phyloP scores from a whole-genome alignment of 192 early-diverging fungal genomes.

The Mortierella alpina region DNA sequence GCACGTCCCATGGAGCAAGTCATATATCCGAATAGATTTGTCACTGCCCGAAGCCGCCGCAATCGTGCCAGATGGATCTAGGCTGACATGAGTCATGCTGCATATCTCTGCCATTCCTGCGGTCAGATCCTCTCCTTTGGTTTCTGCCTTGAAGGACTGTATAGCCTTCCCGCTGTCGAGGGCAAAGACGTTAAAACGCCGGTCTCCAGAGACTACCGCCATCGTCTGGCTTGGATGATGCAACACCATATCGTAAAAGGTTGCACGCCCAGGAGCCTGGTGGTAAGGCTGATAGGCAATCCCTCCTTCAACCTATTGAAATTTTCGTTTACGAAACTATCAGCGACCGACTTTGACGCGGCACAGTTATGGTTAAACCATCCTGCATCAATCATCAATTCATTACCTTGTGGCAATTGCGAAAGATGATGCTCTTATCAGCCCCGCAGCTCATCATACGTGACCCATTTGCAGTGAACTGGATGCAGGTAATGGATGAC shows the following conservation, averaged over 20 bases:
- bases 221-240: slow-evolving; percentile 66
- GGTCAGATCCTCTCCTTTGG: slow-evolving; percentile 49
- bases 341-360: neutral
- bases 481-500: slow-evolving; percentile 80
- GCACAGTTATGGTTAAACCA: too few species aligned
- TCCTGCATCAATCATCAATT: neutral
- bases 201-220: slow-evolving; percentile 75
- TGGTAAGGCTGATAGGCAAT: slow-evolving; percentile 68
- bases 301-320: slow-evolving; percentile 29
- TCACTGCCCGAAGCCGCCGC: slow-evolving; percentile 74
- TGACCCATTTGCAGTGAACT: slow-evolving; percentile 71
- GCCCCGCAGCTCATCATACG: slow-evolving; percentile 82
- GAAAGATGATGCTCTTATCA: slow-evolving; percentile 86
- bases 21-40: slow-evolving; percentile 77
- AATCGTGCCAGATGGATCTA: slow-evolving; percentile 78
- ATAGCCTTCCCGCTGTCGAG: slow-evolving; percentile 76
- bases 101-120: slow-evolving; percentile 58
- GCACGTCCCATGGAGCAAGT: slow-evolving; percentile 70
- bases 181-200: slow-evolving; percentile 69
- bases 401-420: slow-evolving; percentile 52
- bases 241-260: slow-evolving; percentile 80
- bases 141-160: slow-evolving; percentile 67
- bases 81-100: slow-evolving; percentile 70
- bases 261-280: slow-evolving; percentile 74
- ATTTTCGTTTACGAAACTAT: neutral